Percentiles rank a stretch among this genome's conserved stretches.
phyloP scores from a whole-genome alignment of 495 filamentous ascomycete species.

The Aspergillus mulundensis region DNA sequence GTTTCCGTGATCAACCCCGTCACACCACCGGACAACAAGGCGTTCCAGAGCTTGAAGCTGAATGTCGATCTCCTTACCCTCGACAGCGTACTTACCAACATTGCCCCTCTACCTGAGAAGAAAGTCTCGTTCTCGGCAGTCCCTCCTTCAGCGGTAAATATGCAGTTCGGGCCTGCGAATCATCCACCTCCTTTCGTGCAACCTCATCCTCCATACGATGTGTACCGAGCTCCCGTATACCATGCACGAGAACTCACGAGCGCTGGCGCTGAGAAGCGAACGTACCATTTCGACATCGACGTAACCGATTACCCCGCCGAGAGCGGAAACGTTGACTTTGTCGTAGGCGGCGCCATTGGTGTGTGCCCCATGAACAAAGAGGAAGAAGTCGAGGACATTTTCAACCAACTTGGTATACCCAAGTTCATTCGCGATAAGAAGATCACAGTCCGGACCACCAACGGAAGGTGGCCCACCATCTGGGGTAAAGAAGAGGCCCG shows the following conservation, averaged over 20 bases:
- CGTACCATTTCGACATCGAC: conserved; percentile 95
- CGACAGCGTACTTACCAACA: conserved; percentile 62
- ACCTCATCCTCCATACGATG: conserved; percentile 89
- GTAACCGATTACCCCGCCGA: conserved; percentile 92
- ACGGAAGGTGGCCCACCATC: conserved; percentile 92
- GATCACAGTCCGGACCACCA: conserved; percentile 68
- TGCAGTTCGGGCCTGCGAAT: conserved; percentile 33
- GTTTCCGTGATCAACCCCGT: conserved; percentile 54
- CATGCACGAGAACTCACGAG: conserved; percentile 81
- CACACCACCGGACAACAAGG: conserved; percentile 72
- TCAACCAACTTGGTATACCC: conserved; percentile 75
- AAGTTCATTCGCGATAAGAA: conserved; percentile 75
- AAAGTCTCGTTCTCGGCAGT: conserved; percentile 61
- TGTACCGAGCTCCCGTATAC: conserved; percentile 80
- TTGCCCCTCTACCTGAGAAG: conserved; percentile 67
- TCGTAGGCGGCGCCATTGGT: conserved; percentile 93
- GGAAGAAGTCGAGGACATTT: conserved; percentile 72
- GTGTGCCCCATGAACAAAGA: conserved; percentile 82
- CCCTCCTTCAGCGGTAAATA: conserved; percentile 33
- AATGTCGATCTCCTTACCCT: conserved; percentile 69
- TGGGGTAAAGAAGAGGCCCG: conserved; percentile 91
- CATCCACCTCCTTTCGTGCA: conserved; percentile 87
- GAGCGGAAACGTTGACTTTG: conserved; percentile 80
- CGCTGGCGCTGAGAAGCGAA: conserved; percentile 91
- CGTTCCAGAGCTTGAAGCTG: conserved; percentile 72